Evolutionary conservation across 768 basidiomycete species (phyloP).

Genomic region (Phaffia australis): DNA sequence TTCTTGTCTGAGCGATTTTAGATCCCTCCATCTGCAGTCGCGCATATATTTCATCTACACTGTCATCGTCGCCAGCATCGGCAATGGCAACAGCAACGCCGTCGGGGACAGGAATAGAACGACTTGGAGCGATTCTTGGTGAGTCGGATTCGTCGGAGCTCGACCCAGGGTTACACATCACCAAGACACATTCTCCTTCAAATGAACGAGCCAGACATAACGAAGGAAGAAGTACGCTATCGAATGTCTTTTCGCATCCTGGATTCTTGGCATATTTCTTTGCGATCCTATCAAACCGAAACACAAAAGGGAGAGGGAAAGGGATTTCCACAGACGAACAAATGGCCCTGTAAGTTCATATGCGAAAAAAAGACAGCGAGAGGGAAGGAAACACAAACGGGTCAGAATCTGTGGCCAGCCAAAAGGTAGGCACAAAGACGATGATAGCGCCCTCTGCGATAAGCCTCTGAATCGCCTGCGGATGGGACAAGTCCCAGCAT

Average conservation of each 20-base stretch:
- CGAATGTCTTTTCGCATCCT: neutral
- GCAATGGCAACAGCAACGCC: too few species aligned
- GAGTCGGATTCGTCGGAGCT: neutral
- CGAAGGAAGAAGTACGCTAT: conserved; percentile 3
- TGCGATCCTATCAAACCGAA: conserved; percentile 1
- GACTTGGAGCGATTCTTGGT: neutral
- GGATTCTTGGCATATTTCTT: conserved; percentile 1
- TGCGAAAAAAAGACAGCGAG: neutral
- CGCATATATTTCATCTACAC: neutral
- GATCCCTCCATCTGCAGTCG: neutral
- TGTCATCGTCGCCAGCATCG: neutral
- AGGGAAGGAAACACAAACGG: conserved; percentile 5
- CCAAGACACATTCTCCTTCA: neutral
- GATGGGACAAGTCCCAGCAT: conserved; percentile 18
- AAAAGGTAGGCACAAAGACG: conserved; percentile 14
- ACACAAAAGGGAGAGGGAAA: neutral
- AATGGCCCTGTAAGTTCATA: neutral
- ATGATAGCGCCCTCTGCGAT: conserved; percentile 8
- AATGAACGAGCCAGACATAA: neutral
- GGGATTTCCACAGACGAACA: too few species aligned
- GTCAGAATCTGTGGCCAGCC: conserved; percentile 15
- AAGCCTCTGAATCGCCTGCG: conserved; percentile 4
- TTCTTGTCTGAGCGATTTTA: neutral
- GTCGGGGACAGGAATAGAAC: too few species aligned
- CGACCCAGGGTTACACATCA: conserved; percentile 3